Conservation (phyloP, 352 stramenopile species). For the Phytophthora macrochlamydospora region DNA sequence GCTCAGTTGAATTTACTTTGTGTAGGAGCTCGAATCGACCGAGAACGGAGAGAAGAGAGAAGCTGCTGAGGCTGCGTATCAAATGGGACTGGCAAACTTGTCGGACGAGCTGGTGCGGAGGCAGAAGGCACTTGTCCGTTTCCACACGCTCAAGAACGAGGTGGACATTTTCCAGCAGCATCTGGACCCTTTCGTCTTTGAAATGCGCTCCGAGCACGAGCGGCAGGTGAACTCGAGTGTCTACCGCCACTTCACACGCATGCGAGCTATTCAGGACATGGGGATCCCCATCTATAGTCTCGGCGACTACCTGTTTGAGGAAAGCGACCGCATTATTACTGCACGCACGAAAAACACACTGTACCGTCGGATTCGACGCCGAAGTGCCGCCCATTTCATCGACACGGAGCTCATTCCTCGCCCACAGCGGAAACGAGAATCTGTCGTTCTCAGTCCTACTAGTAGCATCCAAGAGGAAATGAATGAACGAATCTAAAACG, state of each 20-base stretch:
- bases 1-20: neutral
- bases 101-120: constrained; percentile 51
- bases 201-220: constrained; percentile 56
- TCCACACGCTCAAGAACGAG: constrained; percentile 77
- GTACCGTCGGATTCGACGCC: constrained; percentile 55
- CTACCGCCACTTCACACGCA: constrained; percentile 71
- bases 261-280: constrained; percentile 72
- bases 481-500: too few relatives aligned
- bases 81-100: constrained; percentile 65
- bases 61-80: constrained; percentile 48
- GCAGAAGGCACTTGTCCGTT: constrained; percentile 65
- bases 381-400: constrained; percentile 61
- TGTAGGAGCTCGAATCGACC: constrained; percentile 33
- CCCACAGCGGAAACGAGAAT: constrained; percentile 20
- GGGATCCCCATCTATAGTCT: constrained; percentile 82
- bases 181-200: constrained; percentile 69
- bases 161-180: constrained; percentile 83
- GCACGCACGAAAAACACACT: constrained; percentile 49
- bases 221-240: constrained; percentile 70
- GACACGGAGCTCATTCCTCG: constrained; percentile 65
- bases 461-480: constrained; percentile 1
- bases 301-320: constrained; percentile 45
- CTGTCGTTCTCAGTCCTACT: constrained; percentile 17
- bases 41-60: constrained; percentile 37
- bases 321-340: constrained; percentile 59